Conservation (phyloP, 352 stramenopile genomes). For the Phytophthora podocarpi region DNA sequence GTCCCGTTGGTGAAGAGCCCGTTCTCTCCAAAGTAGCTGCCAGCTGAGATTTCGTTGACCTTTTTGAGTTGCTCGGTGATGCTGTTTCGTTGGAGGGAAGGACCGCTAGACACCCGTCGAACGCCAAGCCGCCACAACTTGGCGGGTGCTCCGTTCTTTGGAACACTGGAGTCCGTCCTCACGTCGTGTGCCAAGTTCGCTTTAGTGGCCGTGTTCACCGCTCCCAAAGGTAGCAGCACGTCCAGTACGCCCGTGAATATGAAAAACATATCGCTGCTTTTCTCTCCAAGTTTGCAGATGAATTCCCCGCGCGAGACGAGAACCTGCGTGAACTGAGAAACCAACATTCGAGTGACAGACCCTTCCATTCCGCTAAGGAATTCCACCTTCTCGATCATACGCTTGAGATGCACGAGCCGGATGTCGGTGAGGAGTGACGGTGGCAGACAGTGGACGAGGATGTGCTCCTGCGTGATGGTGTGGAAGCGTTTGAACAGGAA, state of each 20-base stretch:
- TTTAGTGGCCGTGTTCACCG: not conserved
- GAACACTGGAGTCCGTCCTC: not conserved
- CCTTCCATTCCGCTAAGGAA: conserved; percentile 67
- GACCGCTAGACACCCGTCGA: conserved; percentile 1
- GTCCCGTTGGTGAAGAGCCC: too few relatives aligned
- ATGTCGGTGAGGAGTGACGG: conserved; percentile 75
- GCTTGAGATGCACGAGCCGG: conserved; percentile 63
- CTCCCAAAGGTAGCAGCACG: too few relatives aligned
- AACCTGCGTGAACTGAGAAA: conserved; percentile 68
- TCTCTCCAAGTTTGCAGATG: conserved; percentile 58
- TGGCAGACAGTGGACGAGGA: conserved; percentile 48
- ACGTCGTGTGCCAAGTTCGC: not conserved
- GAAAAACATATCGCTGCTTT: conserved; percentile 76
- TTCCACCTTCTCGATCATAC: conserved; percentile 75
- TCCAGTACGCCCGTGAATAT: conserved; percentile 64
- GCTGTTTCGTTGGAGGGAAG: conserved; percentile 5
- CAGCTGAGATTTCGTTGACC: too few relatives aligned
- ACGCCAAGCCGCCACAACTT: conserved; percentile 30
- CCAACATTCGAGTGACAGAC: conserved; percentile 66
- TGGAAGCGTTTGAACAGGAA: conserved; percentile 68
- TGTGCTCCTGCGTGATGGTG: conserved; percentile 55
- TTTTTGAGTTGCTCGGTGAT: conserved; percentile 35
- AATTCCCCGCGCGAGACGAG: conserved; percentile 63
- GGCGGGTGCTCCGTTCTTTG: conserved; percentile 6
- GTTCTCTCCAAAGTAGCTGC: too few relatives aligned